A percentile compares a stretch with the other conserved stretches of the same genome.
These are phyloP conservation scores for Euptelea pleiosperma DNA, from an alignment of 164 flowering plant genomes.

Conservation along the genomic window DNA sequence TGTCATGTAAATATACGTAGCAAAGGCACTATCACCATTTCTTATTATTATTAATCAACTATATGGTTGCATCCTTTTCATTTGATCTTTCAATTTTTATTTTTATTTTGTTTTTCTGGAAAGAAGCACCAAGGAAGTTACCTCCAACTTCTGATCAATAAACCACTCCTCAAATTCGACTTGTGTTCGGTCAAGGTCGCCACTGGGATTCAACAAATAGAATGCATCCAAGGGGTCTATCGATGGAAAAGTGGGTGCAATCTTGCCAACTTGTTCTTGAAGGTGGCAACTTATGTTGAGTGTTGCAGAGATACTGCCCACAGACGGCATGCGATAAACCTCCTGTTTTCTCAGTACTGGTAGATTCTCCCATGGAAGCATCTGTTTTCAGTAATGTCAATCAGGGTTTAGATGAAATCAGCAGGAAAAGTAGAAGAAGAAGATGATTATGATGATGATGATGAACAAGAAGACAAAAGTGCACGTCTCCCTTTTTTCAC, in stretches of 20 bases:
- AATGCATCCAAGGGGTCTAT: constrained; percentile 92
- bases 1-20: too few species aligned
- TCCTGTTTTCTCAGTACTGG: constrained; percentile 78
- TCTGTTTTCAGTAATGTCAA: constrained; percentile 40
- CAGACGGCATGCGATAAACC: constrained; percentile 95
- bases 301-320: constrained; percentile 54
- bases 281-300: constrained; percentile 35
- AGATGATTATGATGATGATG: too few species aligned
- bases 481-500: too few species aligned
- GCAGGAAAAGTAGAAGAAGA: too few species aligned
- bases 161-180: constrained; percentile 88
- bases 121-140: constrained; percentile 17
- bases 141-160: constrained; percentile 71
- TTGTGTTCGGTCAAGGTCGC: constrained; percentile 76
- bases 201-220: constrained; percentile 89
- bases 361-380: constrained; percentile 97
- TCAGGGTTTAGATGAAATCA: neutral
- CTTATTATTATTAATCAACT: too few species aligned
- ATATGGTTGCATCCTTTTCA: too few species aligned
- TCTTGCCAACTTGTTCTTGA: constrained; percentile 25
- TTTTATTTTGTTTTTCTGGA: too few species aligned
- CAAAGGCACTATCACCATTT: too few species aligned
- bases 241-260: constrained; percentile 45
- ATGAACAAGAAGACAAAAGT: too few species aligned
- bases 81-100: too few species aligned